phyloP scores from a whole-genome alignment of 805 yeast genomes.

The Myxozyma neglecta region DNA sequence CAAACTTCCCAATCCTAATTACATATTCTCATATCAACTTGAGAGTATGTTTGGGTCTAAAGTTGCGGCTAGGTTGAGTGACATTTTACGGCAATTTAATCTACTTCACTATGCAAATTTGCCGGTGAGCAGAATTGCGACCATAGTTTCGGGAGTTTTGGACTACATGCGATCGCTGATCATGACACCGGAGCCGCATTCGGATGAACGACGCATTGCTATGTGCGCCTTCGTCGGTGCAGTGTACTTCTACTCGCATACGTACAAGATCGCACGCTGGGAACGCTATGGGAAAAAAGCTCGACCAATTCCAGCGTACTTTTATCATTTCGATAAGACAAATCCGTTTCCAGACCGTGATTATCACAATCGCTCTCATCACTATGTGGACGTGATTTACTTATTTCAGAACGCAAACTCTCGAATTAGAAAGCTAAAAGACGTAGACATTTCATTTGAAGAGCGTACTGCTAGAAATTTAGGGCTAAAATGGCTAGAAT shows the following conservation, averaged over 20 bases:
- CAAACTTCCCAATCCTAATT: constrained; percentile 12
- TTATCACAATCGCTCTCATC: constrained; percentile 16
- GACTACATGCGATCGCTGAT: background rate
- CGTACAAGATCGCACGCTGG: constrained; percentile 20
- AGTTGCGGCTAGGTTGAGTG: background rate
- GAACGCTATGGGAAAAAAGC: background rate
- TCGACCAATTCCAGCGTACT: constrained; percentile 12
- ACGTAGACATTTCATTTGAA: constrained; percentile 10
- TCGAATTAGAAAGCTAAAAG: background rate
- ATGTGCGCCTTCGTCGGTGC: constrained; percentile 20
- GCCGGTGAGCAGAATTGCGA: constrained; percentile 14
- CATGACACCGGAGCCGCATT: background rate
- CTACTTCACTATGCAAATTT: constrained; percentile 5
- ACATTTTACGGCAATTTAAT: background rate
- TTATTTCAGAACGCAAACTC: constrained; percentile 14
- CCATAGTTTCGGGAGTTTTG: background rate
- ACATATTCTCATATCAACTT: constrained; percentile 1
- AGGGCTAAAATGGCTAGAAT: constrained; percentile 19
- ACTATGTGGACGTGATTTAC: constrained; percentile 17
- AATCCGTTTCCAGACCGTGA: constrained; percentile 14
- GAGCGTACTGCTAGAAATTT: constrained; percentile 4
- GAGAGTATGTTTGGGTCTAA: constrained; percentile 11
- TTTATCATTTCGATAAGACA: constrained; percentile 23
- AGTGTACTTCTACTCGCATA: constrained; percentile 16
- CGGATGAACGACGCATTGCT: constrained; percentile 1